Base-by-base conservation (phyloP, 495 filamentous ascomycete genomes). In the Tricharina praecox region DNA sequence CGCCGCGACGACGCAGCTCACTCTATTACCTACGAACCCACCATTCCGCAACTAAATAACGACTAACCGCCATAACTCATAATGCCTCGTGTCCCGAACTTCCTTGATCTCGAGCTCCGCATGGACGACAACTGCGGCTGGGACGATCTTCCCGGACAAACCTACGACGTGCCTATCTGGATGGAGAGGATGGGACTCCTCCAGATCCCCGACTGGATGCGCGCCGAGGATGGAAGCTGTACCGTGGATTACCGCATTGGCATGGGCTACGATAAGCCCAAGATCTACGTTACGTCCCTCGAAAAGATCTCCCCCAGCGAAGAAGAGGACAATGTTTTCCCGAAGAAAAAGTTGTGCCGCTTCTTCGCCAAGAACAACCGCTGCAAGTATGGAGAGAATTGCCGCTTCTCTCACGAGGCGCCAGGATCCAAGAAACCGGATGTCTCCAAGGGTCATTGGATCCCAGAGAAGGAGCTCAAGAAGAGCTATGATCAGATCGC, bases 301-400 rank as follows among this genome's bases (percentile, higher is more conserved):
- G 34, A 15, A 7, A 18, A 37, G 34, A 37, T 9, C 7, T 37
- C 34, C 4, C 7, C 34, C 9, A 11, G 13, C 11, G 24, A 43
- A 11, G 28, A 7, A 15, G 24, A 46, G 3, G n/a, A n/a, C n/a
- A n/a, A n/a, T n/a, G 23, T 2, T 13, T 19, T 20, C 18, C 23
- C 25, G 11, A 33, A 3, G n/a, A 10, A 18, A 5, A 15, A 2
- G 1, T 1, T 16, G 4, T 46, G 43, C 28, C 25, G 28, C 2
- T 20, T 23, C 25, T 46, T 46, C 23, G 30, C 25, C 18, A 19
- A 2, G 13, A 9, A 35, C 13, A 15, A 15, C 25, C 18, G 19
- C 25, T 46, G 43, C 43, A 33, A 35, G 28, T 46, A 23, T 21
- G 43, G 43, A 25, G 43, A 46, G 15, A 16, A 46, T 13, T 46